These are phyloP conservation scores for Xerocomus nothofagi DNA, from an alignment of 1,284 basidiomycete genomes.

Conservation along the genomic window DNA sequence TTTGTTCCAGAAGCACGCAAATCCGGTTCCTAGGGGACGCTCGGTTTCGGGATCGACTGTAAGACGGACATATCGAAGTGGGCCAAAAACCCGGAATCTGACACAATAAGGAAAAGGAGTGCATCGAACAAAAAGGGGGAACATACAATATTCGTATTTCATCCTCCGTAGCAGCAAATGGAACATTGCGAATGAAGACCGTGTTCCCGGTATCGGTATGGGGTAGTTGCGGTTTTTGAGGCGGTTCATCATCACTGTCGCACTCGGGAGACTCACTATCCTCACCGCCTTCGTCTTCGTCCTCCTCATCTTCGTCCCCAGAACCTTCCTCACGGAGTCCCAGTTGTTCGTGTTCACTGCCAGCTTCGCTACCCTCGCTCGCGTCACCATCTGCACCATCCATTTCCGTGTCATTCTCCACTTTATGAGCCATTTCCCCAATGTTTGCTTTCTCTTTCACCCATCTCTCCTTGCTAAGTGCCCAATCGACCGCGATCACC, in stretches of 20 bases:
- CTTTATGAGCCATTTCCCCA: constrained; percentile 38
- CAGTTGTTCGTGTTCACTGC: constrained; percentile 38
- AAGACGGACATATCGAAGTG: constrained; percentile 91
- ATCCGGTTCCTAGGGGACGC: constrained; percentile 91
- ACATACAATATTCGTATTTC: constrained; percentile 80
- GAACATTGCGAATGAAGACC: constrained; percentile 92
- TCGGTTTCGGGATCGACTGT: constrained; percentile 84
- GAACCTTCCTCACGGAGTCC: constrained; percentile 45
- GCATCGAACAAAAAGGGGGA: not conserved
- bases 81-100: constrained; percentile 87
- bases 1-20: constrained; percentile 96
- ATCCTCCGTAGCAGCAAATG: constrained; percentile 90
- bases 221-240: constrained; percentile 72
- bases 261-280: constrained; percentile 45
- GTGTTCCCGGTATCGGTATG: constrained; percentile 86
- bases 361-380: constrained; percentile 24
- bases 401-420: constrained; percentile 40
- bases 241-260: constrained; percentile 40
- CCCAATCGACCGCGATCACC: constrained; percentile 94
- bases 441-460: constrained; percentile 71
- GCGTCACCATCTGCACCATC: constrained; percentile 34
- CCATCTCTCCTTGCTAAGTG: constrained; percentile 92
- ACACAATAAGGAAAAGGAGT: constrained; percentile 4
- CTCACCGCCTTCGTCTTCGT: constrained; percentile 37
- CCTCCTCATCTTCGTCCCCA: constrained; percentile 37